Percentiles rank a stretch among this genome's conserved stretches.
phyloP scores from a whole-genome alignment of 108 stramenopile genomes.

The Parmales sp. region DNA sequence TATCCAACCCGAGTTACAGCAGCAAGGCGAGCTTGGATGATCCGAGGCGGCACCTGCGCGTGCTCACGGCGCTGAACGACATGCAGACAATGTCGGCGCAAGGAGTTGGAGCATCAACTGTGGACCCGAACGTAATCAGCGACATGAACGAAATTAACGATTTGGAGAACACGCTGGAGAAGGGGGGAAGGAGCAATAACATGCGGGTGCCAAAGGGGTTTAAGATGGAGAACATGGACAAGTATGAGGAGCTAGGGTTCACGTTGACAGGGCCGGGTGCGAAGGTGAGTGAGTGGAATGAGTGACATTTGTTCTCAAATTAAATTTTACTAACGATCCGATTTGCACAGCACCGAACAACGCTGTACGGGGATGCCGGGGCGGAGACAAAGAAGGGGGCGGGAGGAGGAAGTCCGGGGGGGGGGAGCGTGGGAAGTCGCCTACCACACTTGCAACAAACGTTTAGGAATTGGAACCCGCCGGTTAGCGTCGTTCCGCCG shows the following conservation, averaged over 20 bases:
- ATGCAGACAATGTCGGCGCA: conserved; percentile 6
- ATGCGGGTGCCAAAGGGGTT: conserved; percentile 3
- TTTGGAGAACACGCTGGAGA: neutral
- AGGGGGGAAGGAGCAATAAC: neutral
- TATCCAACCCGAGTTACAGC: neutral
- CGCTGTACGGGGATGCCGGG: neutral
- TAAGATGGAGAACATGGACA: neutral
- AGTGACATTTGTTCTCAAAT: neutral
- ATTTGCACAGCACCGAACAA: neutral
- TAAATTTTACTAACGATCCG: neutral
- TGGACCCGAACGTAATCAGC: too few relatives aligned
- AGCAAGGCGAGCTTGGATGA: neutral
- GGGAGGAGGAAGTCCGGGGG: neutral
- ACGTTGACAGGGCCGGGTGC: neutral
- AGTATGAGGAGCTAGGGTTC: neutral
- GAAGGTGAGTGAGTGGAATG: neutral
- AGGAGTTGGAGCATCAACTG: neutral
- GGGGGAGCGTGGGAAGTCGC: neutral
- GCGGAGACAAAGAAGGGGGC: neutral
- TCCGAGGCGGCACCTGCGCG: neutral
- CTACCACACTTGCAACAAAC: neutral
- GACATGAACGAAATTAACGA: neutral
- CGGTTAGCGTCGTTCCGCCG: neutral
- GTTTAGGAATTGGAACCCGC: neutral
- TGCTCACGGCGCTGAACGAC: neutral